These are phyloP conservation scores for Casuarina cunninghamiana DNA, from an alignment of 306 rosid species.

Conservation along the genomic window DNA sequence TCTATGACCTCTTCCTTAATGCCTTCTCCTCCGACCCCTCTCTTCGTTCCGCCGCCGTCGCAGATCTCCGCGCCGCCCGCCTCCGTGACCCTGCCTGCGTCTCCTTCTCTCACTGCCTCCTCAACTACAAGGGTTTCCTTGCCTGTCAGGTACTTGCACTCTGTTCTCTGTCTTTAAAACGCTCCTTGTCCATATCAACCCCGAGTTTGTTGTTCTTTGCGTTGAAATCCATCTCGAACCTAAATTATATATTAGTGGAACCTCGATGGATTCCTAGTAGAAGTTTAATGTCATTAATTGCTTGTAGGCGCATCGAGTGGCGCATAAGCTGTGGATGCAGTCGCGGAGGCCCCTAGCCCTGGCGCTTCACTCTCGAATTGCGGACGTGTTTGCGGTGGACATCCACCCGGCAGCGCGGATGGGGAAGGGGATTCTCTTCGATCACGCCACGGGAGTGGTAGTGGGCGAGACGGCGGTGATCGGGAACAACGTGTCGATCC, in stretches of 20 bases:
- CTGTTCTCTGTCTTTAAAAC: not conserved
- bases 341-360: slow-evolving; percentile 77
- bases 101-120: slow-evolving; percentile 88
- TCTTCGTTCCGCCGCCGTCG: slow-evolving; percentile 68
- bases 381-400: slow-evolving; percentile 87
- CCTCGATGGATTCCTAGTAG: not conserved
- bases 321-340: slow-evolving; percentile 77
- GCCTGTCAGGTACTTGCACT: slow-evolving; percentile 66
- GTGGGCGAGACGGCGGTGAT: slow-evolving; percentile 98
- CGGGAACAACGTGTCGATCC: slow-evolving; percentile 83
- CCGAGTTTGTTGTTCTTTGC: not conserved
- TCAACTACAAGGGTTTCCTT: slow-evolving; percentile 88
- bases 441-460: slow-evolving; percentile 89
- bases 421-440: slow-evolving; percentile 82
- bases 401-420: slow-evolving; percentile 90
- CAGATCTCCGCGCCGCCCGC: slow-evolving; percentile 77
- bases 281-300: not conserved
- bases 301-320: slow-evolving; percentile 78
- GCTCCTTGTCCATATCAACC: not conserved
- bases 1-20: slow-evolving; percentile 81
- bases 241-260: too few relatives aligned
- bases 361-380: slow-evolving; percentile 77
- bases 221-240: too few relatives aligned
- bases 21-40: slow-evolving; percentile 65
- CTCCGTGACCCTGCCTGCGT: slow-evolving; percentile 87